These are phyloP conservation scores for Gyromitra esculenta DNA, from an alignment of 2,329 filamentous ascomycete genomes.

Conservation along the genomic window DNA sequence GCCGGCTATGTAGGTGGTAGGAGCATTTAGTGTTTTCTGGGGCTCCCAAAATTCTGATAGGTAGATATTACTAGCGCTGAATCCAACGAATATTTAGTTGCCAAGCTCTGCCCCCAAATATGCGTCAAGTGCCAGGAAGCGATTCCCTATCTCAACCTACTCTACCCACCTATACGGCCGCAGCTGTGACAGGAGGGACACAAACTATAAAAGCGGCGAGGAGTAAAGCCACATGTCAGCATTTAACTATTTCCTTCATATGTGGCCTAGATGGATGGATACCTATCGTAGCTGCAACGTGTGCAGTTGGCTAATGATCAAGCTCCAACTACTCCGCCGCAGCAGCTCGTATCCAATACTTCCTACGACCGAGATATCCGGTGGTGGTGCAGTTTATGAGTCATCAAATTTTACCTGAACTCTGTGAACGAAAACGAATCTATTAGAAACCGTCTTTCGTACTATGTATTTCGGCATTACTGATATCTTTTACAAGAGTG, in stretches of 20 bases:
- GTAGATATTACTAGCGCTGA: conserved; percentile 15
- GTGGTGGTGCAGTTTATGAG: conserved; percentile 27
- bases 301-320: conserved; percentile 33
- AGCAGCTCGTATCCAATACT: conserved; percentile 27
- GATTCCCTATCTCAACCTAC: conserved; percentile 34
- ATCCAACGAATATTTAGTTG: conserved; percentile 41
- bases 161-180: not conserved
- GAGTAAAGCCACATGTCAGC: conserved; percentile 37
- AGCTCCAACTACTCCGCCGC: conserved; percentile 27
- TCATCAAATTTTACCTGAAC: not conserved
- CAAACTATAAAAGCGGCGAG: conserved; percentile 12
- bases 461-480: not conserved
- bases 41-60: conserved; percentile 18
- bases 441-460: not conserved
- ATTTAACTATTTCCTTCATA: conserved; percentile 26
- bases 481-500: not conserved
- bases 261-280: conserved; percentile 10
- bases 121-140: conserved; percentile 18
- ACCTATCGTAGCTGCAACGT: conserved; percentile 28
- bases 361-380: conserved; percentile 18
- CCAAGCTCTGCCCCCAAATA: conserved; percentile 24
- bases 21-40: conserved; percentile 20
- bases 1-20: conserved; percentile 28
- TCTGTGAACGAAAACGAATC: not conserved
- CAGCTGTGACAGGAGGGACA: not conserved